phyloP scores from a whole-genome alignment of 2,329 filamentous ascomycete genomes.

The Ceratocystis destructans region DNA sequence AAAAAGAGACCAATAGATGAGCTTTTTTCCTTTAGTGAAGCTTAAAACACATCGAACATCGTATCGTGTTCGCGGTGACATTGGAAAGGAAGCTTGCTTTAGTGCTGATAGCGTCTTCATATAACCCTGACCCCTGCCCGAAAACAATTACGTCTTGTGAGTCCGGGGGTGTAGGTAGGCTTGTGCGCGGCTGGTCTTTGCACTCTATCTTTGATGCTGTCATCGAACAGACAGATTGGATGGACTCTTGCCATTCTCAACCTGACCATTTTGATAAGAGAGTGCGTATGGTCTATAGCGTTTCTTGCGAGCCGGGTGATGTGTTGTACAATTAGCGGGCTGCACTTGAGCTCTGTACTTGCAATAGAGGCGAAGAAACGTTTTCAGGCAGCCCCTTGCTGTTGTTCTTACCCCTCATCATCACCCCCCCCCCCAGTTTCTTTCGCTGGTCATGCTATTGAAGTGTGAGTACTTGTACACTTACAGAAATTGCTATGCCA shows the following conservation, averaged over 20 bases:
- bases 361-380: not conserved
- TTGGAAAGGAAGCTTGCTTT: not conserved
- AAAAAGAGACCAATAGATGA: too few species aligned
- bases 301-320: not conserved
- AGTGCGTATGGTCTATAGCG: not conserved
- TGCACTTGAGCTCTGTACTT: not conserved
- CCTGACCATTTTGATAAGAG: not conserved
- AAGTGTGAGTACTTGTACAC: not conserved
- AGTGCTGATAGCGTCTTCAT: not conserved
- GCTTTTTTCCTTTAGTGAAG: not conserved
- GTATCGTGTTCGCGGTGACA: not conserved
- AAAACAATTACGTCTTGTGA: not conserved
- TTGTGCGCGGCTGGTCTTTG: not conserved
- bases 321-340: not conserved
- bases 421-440: not conserved
- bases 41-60: not conserved
- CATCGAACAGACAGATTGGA: not conserved
- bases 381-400: not conserved
- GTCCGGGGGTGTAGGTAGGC: not conserved
- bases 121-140: not conserved
- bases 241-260: not conserved
- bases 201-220: not conserved
- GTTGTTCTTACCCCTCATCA: not conserved
- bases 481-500: slow-evolving; percentile 4
- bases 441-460: not conserved